phyloP scores from a whole-genome alignment of 805 yeast species.

The Kregervanrija delftensis region DNA sequence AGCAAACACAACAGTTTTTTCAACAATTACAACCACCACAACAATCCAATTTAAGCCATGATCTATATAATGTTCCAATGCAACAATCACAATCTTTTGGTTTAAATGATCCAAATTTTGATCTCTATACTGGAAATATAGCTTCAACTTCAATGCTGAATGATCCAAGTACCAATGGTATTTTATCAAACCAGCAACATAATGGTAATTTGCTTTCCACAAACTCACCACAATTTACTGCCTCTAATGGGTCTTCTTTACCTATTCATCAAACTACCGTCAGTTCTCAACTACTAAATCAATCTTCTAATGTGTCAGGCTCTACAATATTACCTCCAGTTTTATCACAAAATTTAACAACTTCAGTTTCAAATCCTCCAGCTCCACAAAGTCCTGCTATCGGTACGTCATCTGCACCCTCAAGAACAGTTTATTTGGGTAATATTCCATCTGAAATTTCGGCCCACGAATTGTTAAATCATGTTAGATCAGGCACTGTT shows the following conservation, averaged over 20 bases:
- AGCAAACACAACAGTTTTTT: background rate
- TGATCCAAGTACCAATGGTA: background rate
- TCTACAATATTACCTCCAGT: slow-evolving; percentile 1
- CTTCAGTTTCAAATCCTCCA: background rate
- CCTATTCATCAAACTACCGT: slow-evolving; percentile 1
- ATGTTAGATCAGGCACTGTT: slow-evolving; percentile 84
- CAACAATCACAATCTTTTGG: slow-evolving; percentile 7
- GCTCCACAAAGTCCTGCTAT: background rate
- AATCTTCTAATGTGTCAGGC: background rate
- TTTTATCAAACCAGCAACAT: background rate
- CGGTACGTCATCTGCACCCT: slow-evolving; percentile 24
- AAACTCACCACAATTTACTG: slow-evolving; percentile 6
- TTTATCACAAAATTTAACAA: slow-evolving; percentile 2
- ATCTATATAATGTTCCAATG: slow-evolving; percentile 4
- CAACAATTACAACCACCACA: slow-evolving; percentile 2
- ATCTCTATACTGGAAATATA: slow-evolving; percentile 5
- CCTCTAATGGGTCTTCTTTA: background rate
- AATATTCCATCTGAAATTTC: slow-evolving; percentile 78
- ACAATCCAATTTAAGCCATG: background rate
- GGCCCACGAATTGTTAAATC: slow-evolving; percentile 77
- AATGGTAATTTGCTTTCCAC: background rate
- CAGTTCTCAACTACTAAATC: slow-evolving; percentile 1
- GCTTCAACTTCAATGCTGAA: background rate
- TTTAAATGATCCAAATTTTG: background rate
- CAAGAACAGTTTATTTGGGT: slow-evolving; percentile 86